These are phyloP conservation scores for Fusarium sp. DNA, from an alignment of 2,329 filamentous ascomycete genomes.

Conservation along the genomic window DNA sequence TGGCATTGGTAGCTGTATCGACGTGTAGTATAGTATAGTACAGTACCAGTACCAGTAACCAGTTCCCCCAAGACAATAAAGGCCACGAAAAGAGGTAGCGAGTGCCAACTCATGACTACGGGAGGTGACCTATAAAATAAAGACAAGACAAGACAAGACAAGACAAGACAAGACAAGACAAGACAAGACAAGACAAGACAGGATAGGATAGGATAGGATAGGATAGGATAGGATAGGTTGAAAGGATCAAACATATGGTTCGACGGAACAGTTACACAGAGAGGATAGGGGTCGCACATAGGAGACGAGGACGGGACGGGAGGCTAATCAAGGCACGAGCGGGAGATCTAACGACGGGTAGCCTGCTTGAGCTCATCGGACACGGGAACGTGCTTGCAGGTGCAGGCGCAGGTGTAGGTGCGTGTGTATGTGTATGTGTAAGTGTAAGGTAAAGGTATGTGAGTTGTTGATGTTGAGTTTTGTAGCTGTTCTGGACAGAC, in stretches of 20 bases:
- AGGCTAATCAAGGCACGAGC: constrained; percentile 28
- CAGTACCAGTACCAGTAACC: neutral
- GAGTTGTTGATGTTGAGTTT: constrained; percentile 25
- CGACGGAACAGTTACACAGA: constrained; percentile 12
- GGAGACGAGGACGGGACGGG: constrained; percentile 27
- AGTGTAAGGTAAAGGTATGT: neutral
- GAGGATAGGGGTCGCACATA: constrained; percentile 14
- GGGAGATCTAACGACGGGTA: constrained; percentile 45
- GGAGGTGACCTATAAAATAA: constrained; percentile 13
- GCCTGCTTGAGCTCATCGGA: constrained; percentile 46
- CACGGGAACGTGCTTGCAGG: constrained; percentile 44
- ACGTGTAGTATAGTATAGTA: neutral
- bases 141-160: neutral
- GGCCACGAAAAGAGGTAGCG: constrained; percentile 5
- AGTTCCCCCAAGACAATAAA: neutral
- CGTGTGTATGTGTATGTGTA: constrained; percentile 14
- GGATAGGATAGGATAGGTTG: neutral
- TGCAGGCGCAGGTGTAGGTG: neutral
- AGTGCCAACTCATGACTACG: constrained; percentile 21
- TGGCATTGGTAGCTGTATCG: neutral
- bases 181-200: no score
- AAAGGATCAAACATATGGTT: neutral
- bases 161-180: no score
- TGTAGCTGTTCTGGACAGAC: constrained; percentile 1
- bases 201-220: no score